Conservation (phyloP, 441 rosid species). For the Populus hybrid region DNA sequence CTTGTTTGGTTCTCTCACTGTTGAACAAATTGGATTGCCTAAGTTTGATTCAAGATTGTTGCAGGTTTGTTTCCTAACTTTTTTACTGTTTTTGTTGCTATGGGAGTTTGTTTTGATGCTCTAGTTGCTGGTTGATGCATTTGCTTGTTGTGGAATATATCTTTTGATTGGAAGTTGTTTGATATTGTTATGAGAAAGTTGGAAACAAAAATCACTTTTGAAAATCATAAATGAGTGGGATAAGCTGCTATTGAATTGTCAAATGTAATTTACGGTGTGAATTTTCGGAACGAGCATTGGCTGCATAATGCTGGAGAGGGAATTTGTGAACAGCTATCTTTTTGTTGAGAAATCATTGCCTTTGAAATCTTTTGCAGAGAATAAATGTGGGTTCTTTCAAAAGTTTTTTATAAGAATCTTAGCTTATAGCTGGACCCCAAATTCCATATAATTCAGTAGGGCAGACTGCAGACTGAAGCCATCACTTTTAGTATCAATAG, state of each 20-base stretch:
- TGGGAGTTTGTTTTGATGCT: neutral
- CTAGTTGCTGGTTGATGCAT: neutral
- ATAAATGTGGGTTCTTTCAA: neutral
- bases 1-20: constrained; percentile 80
- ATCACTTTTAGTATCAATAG: neutral
- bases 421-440: neutral
- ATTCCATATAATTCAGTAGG: neutral
- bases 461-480: neutral
- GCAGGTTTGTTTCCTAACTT: constrained; percentile 48
- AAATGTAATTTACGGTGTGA: too few species aligned
- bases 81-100: neutral
- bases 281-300: neutral
- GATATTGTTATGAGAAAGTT: neutral
- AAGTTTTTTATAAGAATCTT: neutral
- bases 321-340: neutral
- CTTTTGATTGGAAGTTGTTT: neutral
- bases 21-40: constrained; percentile 82
- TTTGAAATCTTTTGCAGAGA: neutral
- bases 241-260: neutral
- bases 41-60: constrained; percentile 50
- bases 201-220: neutral
- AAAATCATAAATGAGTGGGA: neutral
- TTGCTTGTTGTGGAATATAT: neutral
- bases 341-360: neutral
- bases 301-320: neutral